Evolutionary conservation across 805 yeast species (phyloP), one percentile per base, ranked within the genome.

Genomic region (Zygotorulaspora florentina): DNA sequence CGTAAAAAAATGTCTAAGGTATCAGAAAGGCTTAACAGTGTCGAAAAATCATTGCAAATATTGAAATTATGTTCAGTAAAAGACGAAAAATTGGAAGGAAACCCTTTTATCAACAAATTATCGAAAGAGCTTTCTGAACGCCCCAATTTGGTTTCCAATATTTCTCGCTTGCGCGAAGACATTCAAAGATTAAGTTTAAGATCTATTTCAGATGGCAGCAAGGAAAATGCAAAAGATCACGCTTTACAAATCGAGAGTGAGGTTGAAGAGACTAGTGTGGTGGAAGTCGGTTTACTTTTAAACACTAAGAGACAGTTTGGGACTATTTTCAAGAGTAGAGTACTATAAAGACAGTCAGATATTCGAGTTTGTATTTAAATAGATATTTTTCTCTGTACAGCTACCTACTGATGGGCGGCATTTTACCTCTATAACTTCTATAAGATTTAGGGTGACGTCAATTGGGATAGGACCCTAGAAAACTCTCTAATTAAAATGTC

Each of bases 401-500:
- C 30, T 20, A 29, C 20, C 20, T 42, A 31, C 25, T 20, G 25
- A 20, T 20, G 7, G 7, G 7, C 13, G 11, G 28, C 26, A 20
- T 2, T 17, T 18, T 18, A 15, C 7, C 7, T 36, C 9, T n/a
- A 36, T 37, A 37, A 12, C 35, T 4, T 31, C 18, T 15, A 31
- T 31, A 12, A 31, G 20, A 28, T 38, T 39, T 26, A 35, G 17
- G 36, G 31, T 12, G 47, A 34, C 10, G 40, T 33, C 28, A 61
- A 46, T 10, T 60, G 61, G 9, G 57, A 42, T 29, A 73, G 52
- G 5, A 67, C 64, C 28, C 61, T 59, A 31, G 57, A 54, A 37
- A 87, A 70, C 58, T 75, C 79, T 31, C 70, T 58, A 8, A 90
- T 59, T 40, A 93, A 65, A 7, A 57, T 48, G 39, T 69, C 64